These are phyloP conservation scores for Sporothrix variecibatus DNA, from an alignment of 2,329 filamentous ascomycete species.

Conservation along the genomic window DNA sequence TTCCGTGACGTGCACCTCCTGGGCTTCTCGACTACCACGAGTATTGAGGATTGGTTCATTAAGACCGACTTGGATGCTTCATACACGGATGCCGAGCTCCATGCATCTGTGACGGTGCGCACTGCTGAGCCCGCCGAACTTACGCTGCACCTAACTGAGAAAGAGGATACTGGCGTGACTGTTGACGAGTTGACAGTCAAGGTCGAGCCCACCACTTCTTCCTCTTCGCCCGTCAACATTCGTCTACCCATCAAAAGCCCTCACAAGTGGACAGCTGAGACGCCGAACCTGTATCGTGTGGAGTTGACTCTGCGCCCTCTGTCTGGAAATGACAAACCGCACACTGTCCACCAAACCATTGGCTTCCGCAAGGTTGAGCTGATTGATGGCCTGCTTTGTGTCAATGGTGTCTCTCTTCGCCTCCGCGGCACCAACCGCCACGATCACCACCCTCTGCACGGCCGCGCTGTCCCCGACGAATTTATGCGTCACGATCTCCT, in stretches of 20 bases:
- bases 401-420: constrained; percentile 63
- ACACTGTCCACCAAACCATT: constrained; percentile 54
- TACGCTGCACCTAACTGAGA: constrained; percentile 38
- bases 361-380: constrained; percentile 68
- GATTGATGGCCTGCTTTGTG: constrained; percentile 58
- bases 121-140: constrained; percentile 40
- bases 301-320: constrained; percentile 44
- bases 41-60: constrained; percentile 62
- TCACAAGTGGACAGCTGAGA: constrained; percentile 69
- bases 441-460: constrained; percentile 66
- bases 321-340: constrained; percentile 32
- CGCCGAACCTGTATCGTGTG: constrained; percentile 61
- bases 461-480: constrained; percentile 63
- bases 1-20: constrained; percentile 67
- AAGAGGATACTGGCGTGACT: background rate
- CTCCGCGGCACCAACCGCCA: constrained; percentile 69
- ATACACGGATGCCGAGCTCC: constrained; percentile 54
- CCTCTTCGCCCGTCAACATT: constrained; percentile 31
- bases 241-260: constrained; percentile 53
- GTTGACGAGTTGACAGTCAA: background rate
- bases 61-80: constrained; percentile 53
- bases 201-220: background rate
- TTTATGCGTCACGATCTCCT: constrained; percentile 63
- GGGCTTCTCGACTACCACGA: constrained; percentile 51
- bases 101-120: constrained; percentile 48